Base-by-base conservation (phyloP, 495 filamentous ascomycete species). In the Margaritispora aquatica region DNA sequence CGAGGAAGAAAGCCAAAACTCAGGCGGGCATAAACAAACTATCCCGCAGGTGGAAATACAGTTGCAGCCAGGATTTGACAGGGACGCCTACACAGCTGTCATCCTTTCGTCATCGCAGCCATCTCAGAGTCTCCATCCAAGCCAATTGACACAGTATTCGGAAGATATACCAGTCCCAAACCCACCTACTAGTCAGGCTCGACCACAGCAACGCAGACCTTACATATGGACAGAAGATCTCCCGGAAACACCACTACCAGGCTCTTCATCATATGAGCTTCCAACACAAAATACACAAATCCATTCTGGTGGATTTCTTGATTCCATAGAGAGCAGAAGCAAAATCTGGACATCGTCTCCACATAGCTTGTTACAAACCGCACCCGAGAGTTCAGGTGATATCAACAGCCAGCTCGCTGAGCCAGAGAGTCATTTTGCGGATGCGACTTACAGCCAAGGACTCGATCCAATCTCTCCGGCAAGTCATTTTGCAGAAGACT, bases 1-100 rank as follows among this genome's bases (percentile, higher is more conserved):
- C 62, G 62, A 68, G 55, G 59, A 67, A n/a, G 58, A 62, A 8
- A 7, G 31, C 24, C 26, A 54, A 46, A 4, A 51, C 15, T 44
- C 49, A 21, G 61, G 57, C 24, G 21, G 19, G 20, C 20, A 13
- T 13, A 31, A 21, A 19, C 24, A 19, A 55, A 26, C 4, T 11
- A 23, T 38, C 0, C 31, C 50, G 2, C 26, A 19, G 7, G 65
- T 68, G 13, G 62, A 65, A 38, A 60, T 68, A 17, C 10, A 19
- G 19, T 26, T 56, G 5, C 24, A 52, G 8, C 31, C 65, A 34
- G 53, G 26, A 8, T 62, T 67, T 49, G 59, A 67, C 46, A 51
- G 26, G 15, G 47, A 48, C 48, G 64, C 54, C 23, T 66, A 66
- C 24, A 27, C 54, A 2, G 55, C 9, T 51, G 13, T 58, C 20